These are phyloP conservation scores for Leccinum pallidistipes DNA, from an alignment of 1,284 basidiomycete genomes.

Conservation along the genomic window DNA sequence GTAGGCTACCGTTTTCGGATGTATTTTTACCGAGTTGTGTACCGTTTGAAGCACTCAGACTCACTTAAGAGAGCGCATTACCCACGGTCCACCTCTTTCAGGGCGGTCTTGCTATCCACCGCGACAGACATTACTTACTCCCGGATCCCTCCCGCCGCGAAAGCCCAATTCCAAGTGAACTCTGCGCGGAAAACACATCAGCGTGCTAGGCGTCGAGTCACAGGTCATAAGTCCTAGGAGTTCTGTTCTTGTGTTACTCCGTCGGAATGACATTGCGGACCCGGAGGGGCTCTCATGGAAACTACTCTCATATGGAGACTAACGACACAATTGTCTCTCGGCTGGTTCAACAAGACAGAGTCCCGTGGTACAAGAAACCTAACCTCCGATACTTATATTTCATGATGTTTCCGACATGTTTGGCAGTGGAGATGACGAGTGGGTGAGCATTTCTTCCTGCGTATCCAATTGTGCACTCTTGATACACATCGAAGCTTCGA, in stretches of 20 bases:
- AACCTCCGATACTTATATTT: constrained; percentile 35
- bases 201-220: not conserved
- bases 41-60: too few species aligned
- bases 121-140: not conserved
- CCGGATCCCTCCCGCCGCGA: not conserved
- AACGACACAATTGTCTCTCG: constrained; percentile 44
- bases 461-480: not conserved
- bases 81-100: not conserved
- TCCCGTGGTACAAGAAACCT: constrained; percentile 59
- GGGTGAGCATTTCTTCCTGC: constrained; percentile 43
- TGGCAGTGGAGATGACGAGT: constrained; percentile 63
- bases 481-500: constrained; percentile 15
- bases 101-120: not conserved
- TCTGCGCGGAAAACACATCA: not conserved
- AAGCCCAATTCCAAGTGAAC: not conserved
- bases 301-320: not conserved
- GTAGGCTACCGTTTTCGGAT: too few species aligned
- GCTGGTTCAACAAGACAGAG: constrained; percentile 46
- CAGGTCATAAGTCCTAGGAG: not conserved
- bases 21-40: too few species aligned
- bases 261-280: not conserved
- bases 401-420: constrained; percentile 55
- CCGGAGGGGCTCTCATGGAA: not conserved
- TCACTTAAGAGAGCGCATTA: not conserved
- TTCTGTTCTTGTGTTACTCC: not conserved